phyloP scores from a whole-genome alignment of 2,329 filamentous ascomycete species.

The Aspergillus felis region DNA sequence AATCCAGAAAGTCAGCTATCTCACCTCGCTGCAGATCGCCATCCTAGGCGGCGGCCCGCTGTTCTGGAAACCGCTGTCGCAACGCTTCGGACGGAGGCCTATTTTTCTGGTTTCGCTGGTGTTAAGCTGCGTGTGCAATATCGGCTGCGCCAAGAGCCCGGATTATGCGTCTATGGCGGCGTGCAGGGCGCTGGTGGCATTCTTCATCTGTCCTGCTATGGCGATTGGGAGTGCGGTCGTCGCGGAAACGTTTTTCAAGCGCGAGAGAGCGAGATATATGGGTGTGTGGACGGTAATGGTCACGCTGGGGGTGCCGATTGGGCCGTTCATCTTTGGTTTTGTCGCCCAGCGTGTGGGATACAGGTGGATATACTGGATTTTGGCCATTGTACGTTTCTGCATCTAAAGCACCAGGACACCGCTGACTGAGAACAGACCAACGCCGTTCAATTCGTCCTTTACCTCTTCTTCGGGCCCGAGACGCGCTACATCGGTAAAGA shows the following conservation, averaged over 20 bases:
- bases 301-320: slow-evolving; percentile 46
- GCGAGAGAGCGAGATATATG: slow-evolving; percentile 53
- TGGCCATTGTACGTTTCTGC: slow-evolving; percentile 42
- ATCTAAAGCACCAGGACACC: not conserved
- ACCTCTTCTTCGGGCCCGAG: slow-evolving; percentile 54
- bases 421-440: slow-evolving; percentile 44
- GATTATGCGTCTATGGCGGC: slow-evolving; percentile 49
- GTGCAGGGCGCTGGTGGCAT: slow-evolving; percentile 51
- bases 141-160: slow-evolving; percentile 27
- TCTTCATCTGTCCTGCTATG: slow-evolving; percentile 53
- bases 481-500: slow-evolving; percentile 47
- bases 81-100: slow-evolving; percentile 1
- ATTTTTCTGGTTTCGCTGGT: slow-evolving; percentile 1
- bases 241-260: slow-evolving; percentile 55
- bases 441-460: slow-evolving; percentile 53
- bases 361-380: slow-evolving; percentile 57
- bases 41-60: slow-evolving; percentile 49
- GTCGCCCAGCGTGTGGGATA: slow-evolving; percentile 53
- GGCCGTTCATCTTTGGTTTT: slow-evolving; percentile 37
- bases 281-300: slow-evolving; percentile 55
- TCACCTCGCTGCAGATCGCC: slow-evolving; percentile 53
- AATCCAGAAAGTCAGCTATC: slow-evolving; percentile 49
- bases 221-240: slow-evolving; percentile 57
- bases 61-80: not conserved
- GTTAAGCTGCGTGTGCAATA: slow-evolving; percentile 9